A percentile compares a stretch with the other conserved stretches of the same genome.
Conservation (phyloP, 2,329 filamentous ascomycete species). For the Dothideomycetidae sp. region DNA sequence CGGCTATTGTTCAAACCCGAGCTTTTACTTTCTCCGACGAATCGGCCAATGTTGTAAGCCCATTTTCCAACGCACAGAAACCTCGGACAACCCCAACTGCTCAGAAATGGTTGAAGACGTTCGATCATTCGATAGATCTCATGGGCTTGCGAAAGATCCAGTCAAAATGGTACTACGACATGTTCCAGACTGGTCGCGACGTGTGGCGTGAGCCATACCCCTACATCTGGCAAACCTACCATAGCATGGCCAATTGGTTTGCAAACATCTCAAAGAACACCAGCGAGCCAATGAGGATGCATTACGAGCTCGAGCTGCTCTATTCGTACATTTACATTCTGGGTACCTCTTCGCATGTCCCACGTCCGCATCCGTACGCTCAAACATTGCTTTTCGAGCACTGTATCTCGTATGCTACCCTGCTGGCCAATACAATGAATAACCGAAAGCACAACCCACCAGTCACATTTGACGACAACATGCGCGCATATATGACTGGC, state of each 20-base stretch:
- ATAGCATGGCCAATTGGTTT: constrained; percentile 68
- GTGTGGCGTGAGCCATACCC: constrained; percentile 54
- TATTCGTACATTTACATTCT: constrained; percentile 88
- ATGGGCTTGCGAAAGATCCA: constrained; percentile 76
- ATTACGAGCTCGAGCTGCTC: constrained; percentile 76
- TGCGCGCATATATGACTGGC: constrained; percentile 62
- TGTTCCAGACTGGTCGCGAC: constrained; percentile 64
- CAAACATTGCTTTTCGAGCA: constrained; percentile 77
- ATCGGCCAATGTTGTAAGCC: constrained; percentile 67
- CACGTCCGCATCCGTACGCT: constrained; percentile 59
- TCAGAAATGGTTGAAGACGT: constrained; percentile 37
- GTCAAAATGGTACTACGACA: constrained; percentile 76
- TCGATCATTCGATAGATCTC: constrained; percentile 59
- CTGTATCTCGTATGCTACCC: constrained; percentile 65
- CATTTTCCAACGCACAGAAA: constrained; percentile 34
- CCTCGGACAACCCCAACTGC: constrained; percentile 28
- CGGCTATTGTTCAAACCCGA: constrained; percentile 74
- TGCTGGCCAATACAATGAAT: constrained; percentile 53
- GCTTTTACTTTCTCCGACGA: constrained; percentile 92
- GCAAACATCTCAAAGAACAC: constrained; percentile 56
- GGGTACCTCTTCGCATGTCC: constrained; percentile 61
- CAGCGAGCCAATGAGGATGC: constrained; percentile 50
- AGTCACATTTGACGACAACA: constrained; percentile 75
- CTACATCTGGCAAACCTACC: constrained; percentile 63
- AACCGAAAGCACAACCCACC: constrained; percentile 48